Base-by-base conservation (phyloP, 2,329 filamentous ascomycete genomes). In the Pezicula neosporulosa region DNA sequence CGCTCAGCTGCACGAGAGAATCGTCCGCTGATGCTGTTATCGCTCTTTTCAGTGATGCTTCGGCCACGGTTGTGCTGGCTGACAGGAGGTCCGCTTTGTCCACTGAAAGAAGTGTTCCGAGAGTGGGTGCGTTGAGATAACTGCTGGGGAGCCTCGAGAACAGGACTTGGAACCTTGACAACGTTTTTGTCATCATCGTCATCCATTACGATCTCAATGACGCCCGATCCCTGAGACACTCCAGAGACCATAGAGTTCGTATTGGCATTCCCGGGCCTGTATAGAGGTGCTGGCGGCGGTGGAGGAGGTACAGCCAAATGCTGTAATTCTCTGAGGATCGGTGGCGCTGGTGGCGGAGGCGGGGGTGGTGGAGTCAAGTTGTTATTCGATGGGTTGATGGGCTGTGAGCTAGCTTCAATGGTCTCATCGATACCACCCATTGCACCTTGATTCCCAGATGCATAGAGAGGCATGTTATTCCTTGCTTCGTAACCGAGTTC, bases 131-230 rank as follows among this genome's bases (percentile, higher is more conserved):
- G 48, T 7, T 15, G 19, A n/a, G 42, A 27, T 28, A 27, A 27
- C 42, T 27, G n/a, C 27, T 44, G 19, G 9, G 42, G 42, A 6
- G 42, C 21, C n/a, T 44, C 27, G 12, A 33, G 30, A 10, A 33
- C 30, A 10, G 30, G 52, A 5, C 54, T 42, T 10, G 56, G 56
- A 8, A 51, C 50, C 30, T 60, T 58, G 33, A 55, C 19, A 28
- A 48, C 37, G 13, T 44, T 50, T 24, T 53, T 50, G 35, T 63
- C 59, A 8, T 79, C 74, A 6, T 82, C 78, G 2, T 83, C 80
- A 56, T 86, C 82, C 77, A 83, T 83, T 46, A 86, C 81, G 54
- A 86, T 83, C 64, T 86, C 82, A 56, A 86, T 85, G 61, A 82
- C 77, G 4, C 78, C 81, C 0, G 79, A 77, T 7, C 73, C 75